A percentile compares a stretch with the other conserved stretches of the same genome.
These are phyloP conservation scores for Pseudozyma sp. DNA, from an alignment of 1,284 basidiomycete species.

Conservation along the genomic window DNA sequence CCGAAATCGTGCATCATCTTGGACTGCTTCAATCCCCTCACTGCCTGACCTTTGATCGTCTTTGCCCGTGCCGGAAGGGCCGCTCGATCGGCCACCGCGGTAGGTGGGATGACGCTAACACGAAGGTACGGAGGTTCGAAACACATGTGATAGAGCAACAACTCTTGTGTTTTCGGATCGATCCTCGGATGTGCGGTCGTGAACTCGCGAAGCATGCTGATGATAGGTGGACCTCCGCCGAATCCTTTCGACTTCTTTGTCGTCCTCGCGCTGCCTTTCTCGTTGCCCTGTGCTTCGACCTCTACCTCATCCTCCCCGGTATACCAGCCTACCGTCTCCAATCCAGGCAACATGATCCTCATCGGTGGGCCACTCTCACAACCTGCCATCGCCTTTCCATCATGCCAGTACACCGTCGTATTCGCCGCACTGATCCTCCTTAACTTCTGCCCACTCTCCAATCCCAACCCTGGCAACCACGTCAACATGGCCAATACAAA, in stretches of 20 bases:
- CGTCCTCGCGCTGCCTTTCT: neutral
- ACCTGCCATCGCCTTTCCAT: slow-evolving; percentile 71
- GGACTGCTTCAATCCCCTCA: slow-evolving; percentile 61
- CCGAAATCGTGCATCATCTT: slow-evolving; percentile 73
- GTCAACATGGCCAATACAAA: slow-evolving; percentile 61
- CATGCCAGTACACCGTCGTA: slow-evolving; percentile 71
- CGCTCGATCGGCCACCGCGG: neutral
- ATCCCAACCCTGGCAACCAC: slow-evolving; percentile 60
- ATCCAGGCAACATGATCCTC: slow-evolving; percentile 70
- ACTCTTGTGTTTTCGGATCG: slow-evolving; percentile 71
- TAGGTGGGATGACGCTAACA: slow-evolving; percentile 70
- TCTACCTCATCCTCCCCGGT: slow-evolving; percentile 56
- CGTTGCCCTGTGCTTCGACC: slow-evolving; percentile 1
- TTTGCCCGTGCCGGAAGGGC: slow-evolving; percentile 9
- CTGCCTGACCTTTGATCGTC: slow-evolving; percentile 50
- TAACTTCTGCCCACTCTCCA: slow-evolving; percentile 32
- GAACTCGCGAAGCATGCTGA: slow-evolving; percentile 70
- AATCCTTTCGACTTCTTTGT: slow-evolving; percentile 21
- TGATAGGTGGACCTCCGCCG: slow-evolving; percentile 38
- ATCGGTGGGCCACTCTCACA: slow-evolving; percentile 72
- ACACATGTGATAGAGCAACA: slow-evolving; percentile 71
- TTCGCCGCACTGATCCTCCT: slow-evolving; percentile 70
- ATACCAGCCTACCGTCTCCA: slow-evolving; percentile 72
- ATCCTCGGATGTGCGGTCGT: slow-evolving; percentile 72
- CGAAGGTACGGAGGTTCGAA: slow-evolving; percentile 71